Base-by-base conservation (phyloP, 345 rosid species). In the Pugionium cornutum region DNA sequence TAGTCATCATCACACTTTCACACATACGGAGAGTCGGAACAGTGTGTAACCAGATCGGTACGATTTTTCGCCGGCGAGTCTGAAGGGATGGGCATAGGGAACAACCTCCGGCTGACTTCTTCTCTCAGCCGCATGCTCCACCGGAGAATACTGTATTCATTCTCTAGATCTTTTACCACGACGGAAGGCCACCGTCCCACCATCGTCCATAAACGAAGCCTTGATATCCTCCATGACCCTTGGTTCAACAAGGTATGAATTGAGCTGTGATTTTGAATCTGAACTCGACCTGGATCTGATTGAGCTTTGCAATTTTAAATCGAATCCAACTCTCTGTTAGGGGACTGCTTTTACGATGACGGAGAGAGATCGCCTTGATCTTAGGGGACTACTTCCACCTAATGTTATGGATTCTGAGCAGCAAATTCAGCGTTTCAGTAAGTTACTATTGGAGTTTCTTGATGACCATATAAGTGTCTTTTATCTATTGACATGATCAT, bases 341-440 rank as follows among this genome's bases (percentile, higher is more conserved):
- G 99, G 99, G 29, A 92, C 99, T 9, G 95, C 95, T 1, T 92
- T 94, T 77, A 85, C 97, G 5, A 86, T 89, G 81, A 94, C 99
- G 28, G 99, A 94, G 70, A 79, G 99, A 68, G 90, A 90, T 37
- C 96, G 97, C 54, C 90, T 94, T 2, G 97, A 94, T 75, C 95
- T 94, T 18, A 88, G 99, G 27, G 99, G 99, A 10, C 89, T 94
- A 66, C 97, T 94, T 42, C 99, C 99, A 59, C 95, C 99, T 2
- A 86, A 79, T 66, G 83, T 88, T 30, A 83, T 90, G 99, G 74
- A 90, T 58, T 70, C 96, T 41, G 83, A 85, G 1, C 99, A 89
- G 77, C 99, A 92, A 64, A 92, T 92, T 60, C 81, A 83, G 9
- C 99, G 98, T 62, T 92, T 89, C 75, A 84, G 99, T 92, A 66